Conservation (phyloP, 805 yeast species). For the Ogataea neopini region DNA sequence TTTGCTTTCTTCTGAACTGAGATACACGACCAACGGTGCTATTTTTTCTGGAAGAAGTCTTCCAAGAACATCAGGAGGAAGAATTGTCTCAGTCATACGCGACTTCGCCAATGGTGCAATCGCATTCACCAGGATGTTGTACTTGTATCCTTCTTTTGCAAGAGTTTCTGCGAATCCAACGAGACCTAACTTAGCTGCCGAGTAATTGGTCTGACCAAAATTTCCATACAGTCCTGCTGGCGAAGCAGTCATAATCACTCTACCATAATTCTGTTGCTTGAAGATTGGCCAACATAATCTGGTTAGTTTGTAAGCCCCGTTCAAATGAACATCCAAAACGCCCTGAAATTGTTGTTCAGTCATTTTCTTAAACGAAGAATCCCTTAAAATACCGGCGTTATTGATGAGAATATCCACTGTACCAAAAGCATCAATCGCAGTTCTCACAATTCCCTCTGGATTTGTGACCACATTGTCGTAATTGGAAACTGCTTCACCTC, state of each 20-base stretch:
- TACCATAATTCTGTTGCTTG: constrained; percentile 81
- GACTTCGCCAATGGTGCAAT: constrained; percentile 96
- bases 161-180: constrained; percentile 92
- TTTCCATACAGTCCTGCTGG: constrained; percentile 97
- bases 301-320: constrained; percentile 83
- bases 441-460: constrained; percentile 81
- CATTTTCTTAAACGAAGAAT: constrained; percentile 85
- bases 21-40: constrained; percentile 85
- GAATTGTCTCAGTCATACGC: constrained; percentile 89
- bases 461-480: constrained; percentile 84
- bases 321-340: constrained; percentile 84
- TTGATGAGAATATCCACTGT: constrained; percentile 85
- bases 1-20: constrained; percentile 64
- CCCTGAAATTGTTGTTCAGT: constrained; percentile 72
- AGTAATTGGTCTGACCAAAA: constrained; percentile 94
- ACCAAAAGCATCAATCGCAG: constrained; percentile 86
- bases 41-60: constrained; percentile 82
- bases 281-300: constrained; percentile 92
- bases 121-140: constrained; percentile 80
- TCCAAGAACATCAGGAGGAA: constrained; percentile 83
- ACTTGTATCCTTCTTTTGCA: constrained; percentile 88
- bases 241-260: constrained; percentile 90
- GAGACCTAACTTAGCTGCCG: constrained; percentile 88
- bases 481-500: constrained; percentile 91
- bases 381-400: constrained; percentile 95